A percentile compares a stretch with the other conserved stretches of the same genome.
These are phyloP conservation scores for Geosmithia flava DNA, from an alignment of 2,329 filamentous ascomycete genomes.

Conservation along the genomic window DNA sequence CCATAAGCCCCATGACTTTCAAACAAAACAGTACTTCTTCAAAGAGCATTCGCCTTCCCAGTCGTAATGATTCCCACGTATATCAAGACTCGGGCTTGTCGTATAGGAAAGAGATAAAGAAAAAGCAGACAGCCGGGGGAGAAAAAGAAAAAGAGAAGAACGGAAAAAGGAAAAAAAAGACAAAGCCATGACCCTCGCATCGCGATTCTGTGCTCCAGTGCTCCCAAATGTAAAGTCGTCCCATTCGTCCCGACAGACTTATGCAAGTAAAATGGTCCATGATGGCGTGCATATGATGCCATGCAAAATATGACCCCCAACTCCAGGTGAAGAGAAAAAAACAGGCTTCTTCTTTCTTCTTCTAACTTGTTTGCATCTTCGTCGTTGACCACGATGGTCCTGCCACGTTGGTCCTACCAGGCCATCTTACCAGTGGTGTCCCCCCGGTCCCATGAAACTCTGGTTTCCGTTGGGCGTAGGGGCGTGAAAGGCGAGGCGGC, in stretches of 20 bases:
- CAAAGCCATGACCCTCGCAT: background rate
- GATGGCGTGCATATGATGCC: background rate
- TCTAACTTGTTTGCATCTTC: background rate
- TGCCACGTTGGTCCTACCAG: too few species aligned
- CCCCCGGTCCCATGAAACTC: background rate
- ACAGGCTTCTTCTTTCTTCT: background rate
- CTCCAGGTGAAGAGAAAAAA: background rate
- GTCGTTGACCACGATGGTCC: background rate
- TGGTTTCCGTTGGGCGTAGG: slow-evolving; percentile 3
- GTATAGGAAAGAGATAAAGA: background rate
- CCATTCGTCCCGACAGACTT: background rate
- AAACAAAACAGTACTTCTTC: too few species aligned
- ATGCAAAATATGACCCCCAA: slow-evolving; percentile 1
- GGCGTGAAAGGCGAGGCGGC: slow-evolving; percentile 7
- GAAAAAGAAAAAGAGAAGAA: slow-evolving; percentile 2
- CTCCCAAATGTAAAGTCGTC: background rate
- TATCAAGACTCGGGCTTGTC: background rate
- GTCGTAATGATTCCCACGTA: background rate
- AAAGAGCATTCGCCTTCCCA: background rate
- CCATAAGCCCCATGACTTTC: background rate
- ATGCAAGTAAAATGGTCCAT: background rate
- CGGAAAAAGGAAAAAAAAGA: slow-evolving; percentile 3
- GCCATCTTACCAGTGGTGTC: background rate
- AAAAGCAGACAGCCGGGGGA: background rate
- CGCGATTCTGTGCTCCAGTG: background rate